These are phyloP conservation scores for Mortierella antarctica DNA, from an alignment of 192 early-diverging fungal genomes.

Conservation along the genomic window DNA sequence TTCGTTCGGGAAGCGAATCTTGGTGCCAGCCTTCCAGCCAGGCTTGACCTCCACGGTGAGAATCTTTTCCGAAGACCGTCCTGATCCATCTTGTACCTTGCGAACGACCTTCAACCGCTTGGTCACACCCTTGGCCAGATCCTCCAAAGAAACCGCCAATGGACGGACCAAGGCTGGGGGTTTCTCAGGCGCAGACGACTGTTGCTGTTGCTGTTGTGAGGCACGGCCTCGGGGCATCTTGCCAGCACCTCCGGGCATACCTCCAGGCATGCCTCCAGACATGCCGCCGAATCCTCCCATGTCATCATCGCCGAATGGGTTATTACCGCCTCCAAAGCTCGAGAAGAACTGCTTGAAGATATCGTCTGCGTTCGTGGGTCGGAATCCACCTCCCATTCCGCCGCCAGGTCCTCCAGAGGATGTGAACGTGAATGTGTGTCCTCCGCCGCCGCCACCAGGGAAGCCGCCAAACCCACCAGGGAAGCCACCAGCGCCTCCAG, in stretches of 20 bases:
- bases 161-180: slow-evolving; percentile 73
- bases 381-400: slow-evolving; percentile 66
- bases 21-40: slow-evolving; percentile 98
- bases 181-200: slow-evolving; percentile 47
- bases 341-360: slow-evolving; percentile 94
- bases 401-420: slow-evolving; percentile 41
- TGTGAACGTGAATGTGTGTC: slow-evolving; percentile 75
- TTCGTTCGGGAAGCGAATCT: slow-evolving; percentile 89
- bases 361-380: slow-evolving; percentile 82
- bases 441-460: slow-evolving; percentile 60
- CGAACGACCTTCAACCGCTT: slow-evolving; percentile 95
- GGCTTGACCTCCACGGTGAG: slow-evolving; percentile 88
- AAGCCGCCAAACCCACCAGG: slow-evolving; percentile 67
- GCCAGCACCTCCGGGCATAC: slow-evolving; percentile 13
- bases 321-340: slow-evolving; percentile 62
- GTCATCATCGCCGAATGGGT: slow-evolving; percentile 27
- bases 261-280: slow-evolving; percentile 43
- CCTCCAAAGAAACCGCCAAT: slow-evolving; percentile 88
- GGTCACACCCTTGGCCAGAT: slow-evolving; percentile 88
- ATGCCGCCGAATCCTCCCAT: slow-evolving; percentile 55
- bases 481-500: slow-evolving; percentile 66
- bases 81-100: slow-evolving; percentile 59
- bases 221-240: background rate
- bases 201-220: slow-evolving; percentile 24
- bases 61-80: slow-evolving; percentile 78